Base-by-base conservation (phyloP, 163 green algal species). In the Chlorella variabilis region DNA sequence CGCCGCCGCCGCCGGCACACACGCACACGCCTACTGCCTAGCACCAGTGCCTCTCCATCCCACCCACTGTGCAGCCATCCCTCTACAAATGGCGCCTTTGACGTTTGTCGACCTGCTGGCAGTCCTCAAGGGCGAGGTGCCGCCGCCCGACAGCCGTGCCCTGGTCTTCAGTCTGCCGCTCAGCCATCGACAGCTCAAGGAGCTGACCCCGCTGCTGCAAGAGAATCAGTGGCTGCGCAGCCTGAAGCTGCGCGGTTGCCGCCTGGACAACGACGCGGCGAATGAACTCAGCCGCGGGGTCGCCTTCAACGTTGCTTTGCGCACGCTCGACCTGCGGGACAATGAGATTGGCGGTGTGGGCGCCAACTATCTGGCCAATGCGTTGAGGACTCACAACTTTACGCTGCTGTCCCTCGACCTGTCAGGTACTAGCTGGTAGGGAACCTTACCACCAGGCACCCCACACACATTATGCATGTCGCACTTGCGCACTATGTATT, bases 201-300 rank as follows among this genome's bases (percentile, higher is more conserved):
- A 29, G 23, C 83, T 93, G 81, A 84, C 88, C 39, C 86, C 86
- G 20, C 73, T 91, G 7, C 31, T 93, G 5, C 78, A 70, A 4
- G 62, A 87, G 1, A 38, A 56, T 48, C 65, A 51, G 18, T 36
- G 63, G 3, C 45, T 92, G 56, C 39, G 63, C 21, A 25, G 20
- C 27, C 81, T 93, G 0, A 83, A 86, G 39, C 71, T 93, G 27
- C 38, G 80, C 4, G 29, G 62, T 65, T 92, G 91, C 81, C 34
- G 25, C 9, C 80, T 93, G 20, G 88, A 86, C 59, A 82, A 92
- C 71, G 78, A 67, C 25, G 81, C 84, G 2, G 82, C 81, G 4
- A 33, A 74, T 0, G 42, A 71, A 0, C 48, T 93, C 15, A 76
- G 81, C n/a, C 69, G 83, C 1, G 84, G 71, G 34, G 36, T 93